Percentiles rank a stretch among this genome's conserved stretches.
phyloP scores from a whole-genome alignment of 2,329 filamentous ascomycete species.

The Boeremia exigua region DNA sequence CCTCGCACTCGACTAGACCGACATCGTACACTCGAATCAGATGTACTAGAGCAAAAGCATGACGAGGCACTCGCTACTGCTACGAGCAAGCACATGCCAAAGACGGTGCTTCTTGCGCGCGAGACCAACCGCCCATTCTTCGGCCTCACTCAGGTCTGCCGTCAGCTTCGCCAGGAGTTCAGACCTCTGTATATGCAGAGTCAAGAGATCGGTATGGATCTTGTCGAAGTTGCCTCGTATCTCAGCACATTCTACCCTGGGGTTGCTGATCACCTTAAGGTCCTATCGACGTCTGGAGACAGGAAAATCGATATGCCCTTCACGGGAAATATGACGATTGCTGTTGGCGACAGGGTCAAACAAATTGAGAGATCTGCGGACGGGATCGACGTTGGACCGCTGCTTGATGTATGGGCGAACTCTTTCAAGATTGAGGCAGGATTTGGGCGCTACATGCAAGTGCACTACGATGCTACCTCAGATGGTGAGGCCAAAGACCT shows the following conservation, averaged over 20 bases:
- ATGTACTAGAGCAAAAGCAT: conserved; percentile 20
- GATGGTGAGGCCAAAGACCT: conserved; percentile 43
- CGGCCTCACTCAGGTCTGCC: conserved; percentile 36
- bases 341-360: conserved; percentile 24
- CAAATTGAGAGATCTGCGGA: conserved; percentile 12
- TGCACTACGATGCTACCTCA: conserved; percentile 17
- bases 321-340: conserved; percentile 38
- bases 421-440: conserved; percentile 34
- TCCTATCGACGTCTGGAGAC: conserved; percentile 1
- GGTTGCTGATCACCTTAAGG: conserved; percentile 1
- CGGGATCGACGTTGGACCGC: conserved; percentile 31
- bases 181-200: conserved; percentile 28
- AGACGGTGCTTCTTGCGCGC: conserved; percentile 5
- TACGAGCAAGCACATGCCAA: conserved; percentile 3
- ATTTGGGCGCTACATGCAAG: conserved; percentile 36
- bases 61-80: conserved; percentile 10
- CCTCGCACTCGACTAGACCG: conserved; percentile 30
- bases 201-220: conserved; percentile 39
- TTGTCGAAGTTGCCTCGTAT: conserved; percentile 28
- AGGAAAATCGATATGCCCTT: conserved; percentile 26
- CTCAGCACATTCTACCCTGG: conserved; percentile 30
- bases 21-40: conserved; percentile 21
- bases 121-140: conserved; percentile 33
- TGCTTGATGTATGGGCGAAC: conserved; percentile 41
- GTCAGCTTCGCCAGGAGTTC: conserved; percentile 34